phyloP scores from a whole-genome alignment of 2,329 filamentous ascomycete species.

The Cercospora beticola region DNA sequence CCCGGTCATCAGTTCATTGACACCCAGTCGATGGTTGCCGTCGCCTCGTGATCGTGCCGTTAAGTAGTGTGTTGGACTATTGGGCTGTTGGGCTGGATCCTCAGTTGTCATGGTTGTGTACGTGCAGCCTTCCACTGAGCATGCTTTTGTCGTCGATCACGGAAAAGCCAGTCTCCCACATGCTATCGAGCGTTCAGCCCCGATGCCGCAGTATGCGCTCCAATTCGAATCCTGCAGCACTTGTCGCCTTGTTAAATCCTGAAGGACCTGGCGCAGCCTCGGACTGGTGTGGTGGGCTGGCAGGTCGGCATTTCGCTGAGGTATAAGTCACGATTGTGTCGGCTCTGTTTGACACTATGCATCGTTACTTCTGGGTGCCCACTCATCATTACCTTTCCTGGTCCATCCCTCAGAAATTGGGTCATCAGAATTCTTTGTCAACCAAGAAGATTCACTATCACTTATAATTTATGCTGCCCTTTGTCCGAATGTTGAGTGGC shows the following conservation, averaged over 20 bases:
- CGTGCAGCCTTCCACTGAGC: background rate
- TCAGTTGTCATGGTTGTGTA: background rate
- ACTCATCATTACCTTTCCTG: background rate
- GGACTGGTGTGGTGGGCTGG: background rate
- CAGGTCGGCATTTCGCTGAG: background rate
- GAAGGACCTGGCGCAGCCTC: background rate
- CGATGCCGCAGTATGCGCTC: background rate
- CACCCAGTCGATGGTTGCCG: background rate
- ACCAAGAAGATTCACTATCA: background rate
- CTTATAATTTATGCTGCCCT: background rate
- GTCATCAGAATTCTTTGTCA: background rate
- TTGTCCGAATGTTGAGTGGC: background rate
- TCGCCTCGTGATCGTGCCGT: background rate
- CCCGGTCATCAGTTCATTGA: background rate
- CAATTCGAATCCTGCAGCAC: background rate
- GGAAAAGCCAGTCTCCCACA: background rate
- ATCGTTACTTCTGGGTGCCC: background rate
- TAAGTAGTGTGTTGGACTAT: background rate
- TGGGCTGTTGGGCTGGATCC: background rate
- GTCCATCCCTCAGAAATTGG: background rate
- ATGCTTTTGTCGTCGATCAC: background rate
- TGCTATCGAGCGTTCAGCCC: background rate
- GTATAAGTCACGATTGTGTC: background rate
- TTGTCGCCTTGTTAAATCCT: background rate
- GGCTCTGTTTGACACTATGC: background rate